Evolutionary conservation across 2,329 filamentous ascomycete species (phyloP), one percentile per base, ranked within the genome.

Genomic region (Metarhizium guizhouense): DNA sequence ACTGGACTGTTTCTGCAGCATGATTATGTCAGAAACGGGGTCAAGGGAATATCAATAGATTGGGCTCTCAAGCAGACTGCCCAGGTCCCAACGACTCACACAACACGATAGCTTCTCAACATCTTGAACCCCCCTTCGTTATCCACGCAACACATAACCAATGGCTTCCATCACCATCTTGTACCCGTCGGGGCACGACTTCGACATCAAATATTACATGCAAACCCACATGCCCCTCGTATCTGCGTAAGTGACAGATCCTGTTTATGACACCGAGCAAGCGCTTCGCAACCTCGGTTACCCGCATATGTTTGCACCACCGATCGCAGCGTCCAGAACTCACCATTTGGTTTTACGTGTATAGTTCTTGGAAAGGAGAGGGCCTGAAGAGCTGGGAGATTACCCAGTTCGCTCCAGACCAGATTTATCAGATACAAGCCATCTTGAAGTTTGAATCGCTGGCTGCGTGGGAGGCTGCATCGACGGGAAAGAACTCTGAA

Each of bases 141-240:
- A 11, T 8, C 32, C 32, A 34, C 32, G 6, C 32, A 25, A 25
- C 25, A 25, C 25, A 25, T 4, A 25, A 25, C 25, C 38, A 40
- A 65, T 65, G 64, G 61, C 64, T 47, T 57, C 62, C 47, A 57
- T 64, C 3, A 57, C 63, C 11, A 63, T 66, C 13, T 48, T 65
- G 48, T 66, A 66, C 13, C 64, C 64, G 0, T 64, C 64, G 32
- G 64, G 64, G 52, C 57, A 58, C 14, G 52, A 60, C 16, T 66
- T 66, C 47, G 61, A 66, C 58, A 54, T 61, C 42, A 57, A 64
- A 18, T 66, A 66, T 47, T 66, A 66, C 50, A 32, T 65, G 7
- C 58, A 61, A 48, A 63, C 53, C 34, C 64, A 66, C 45, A 65
- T 66, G 64, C 62, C 64, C 52, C 60, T 66, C 11, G 62, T 61